phyloP scores from a whole-genome alignment of 805 yeast genomes.

The Helenozyma baotianmanensis region DNA sequence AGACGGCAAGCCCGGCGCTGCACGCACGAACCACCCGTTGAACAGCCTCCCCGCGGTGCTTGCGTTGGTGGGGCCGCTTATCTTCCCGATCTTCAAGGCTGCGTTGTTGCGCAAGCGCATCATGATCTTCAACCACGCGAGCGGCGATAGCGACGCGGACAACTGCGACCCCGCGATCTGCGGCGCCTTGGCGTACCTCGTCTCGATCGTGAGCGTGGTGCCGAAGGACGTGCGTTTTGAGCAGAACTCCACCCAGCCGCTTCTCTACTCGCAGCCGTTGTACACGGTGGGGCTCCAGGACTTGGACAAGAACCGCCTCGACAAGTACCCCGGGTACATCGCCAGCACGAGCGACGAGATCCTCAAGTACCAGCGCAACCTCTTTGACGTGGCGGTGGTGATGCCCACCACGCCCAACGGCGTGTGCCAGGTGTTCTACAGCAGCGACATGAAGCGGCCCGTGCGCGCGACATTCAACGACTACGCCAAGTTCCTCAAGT shows the following conservation, averaged over 20 bases:
- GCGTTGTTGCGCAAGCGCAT: constrained; percentile 55
- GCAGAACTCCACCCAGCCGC: constrained; percentile 4
- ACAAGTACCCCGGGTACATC: constrained; percentile 37
- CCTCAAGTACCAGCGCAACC: constrained; percentile 45
- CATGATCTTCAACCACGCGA: constrained; percentile 24
- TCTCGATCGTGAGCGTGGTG: constrained; percentile 57
- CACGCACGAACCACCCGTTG: constrained; percentile 35
- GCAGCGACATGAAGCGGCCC: constrained; percentile 7
- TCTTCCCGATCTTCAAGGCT: constrained; percentile 61
- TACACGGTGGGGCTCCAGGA: constrained; percentile 64
- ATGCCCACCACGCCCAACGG: constrained; percentile 13
- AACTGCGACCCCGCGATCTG: constrained; percentile 12
- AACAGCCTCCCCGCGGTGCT: constrained; percentile 42
- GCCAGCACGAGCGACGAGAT: constrained; percentile 69
- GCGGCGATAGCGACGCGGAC: constrained; percentile 6
- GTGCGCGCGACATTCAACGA: constrained; percentile 33
- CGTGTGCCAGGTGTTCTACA: constrained; percentile 8
- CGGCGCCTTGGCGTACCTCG: constrained; percentile 51
- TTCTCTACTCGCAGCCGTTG: constrained; percentile 42
- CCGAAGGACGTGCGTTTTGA: constrained; percentile 49
- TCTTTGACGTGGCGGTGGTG: constrained; percentile 45
- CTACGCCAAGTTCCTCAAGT: constrained; percentile 30
- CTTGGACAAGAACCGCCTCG: constrained; percentile 22
- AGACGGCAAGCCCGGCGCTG: constrained; percentile 13
- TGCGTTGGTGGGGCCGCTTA: constrained; percentile 56